These are phyloP conservation scores for Aspergillus tamarii DNA, from an alignment of 2,329 filamentous ascomycete species.

Conservation along the genomic window DNA sequence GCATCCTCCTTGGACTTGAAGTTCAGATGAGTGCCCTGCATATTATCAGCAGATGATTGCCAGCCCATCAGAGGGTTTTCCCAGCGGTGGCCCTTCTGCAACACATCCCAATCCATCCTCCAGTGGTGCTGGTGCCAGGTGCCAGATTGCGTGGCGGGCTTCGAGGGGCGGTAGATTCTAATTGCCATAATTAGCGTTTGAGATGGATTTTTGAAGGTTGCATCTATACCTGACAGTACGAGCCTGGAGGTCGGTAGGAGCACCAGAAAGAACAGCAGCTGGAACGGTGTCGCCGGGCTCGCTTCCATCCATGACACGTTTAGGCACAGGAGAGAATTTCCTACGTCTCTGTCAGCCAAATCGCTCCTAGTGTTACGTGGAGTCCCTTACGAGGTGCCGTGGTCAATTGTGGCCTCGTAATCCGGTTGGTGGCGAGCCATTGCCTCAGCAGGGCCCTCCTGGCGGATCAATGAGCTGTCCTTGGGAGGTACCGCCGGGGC, in stretches of 20 bases:
- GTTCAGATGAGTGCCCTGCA: conserved; percentile 90
- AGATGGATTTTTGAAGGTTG: not conserved
- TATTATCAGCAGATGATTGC: conserved; percentile 92
- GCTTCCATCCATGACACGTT: conserved; percentile 85
- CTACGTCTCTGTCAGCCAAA: conserved; percentile 53
- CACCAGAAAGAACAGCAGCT: conserved; percentile 86
- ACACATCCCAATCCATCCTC: conserved; percentile 98
- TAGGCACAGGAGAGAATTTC: conserved; percentile 87
- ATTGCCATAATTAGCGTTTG: conserved; percentile 17
- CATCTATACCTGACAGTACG: conserved; percentile 80
- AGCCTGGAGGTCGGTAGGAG: conserved; percentile 90
- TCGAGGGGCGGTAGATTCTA: conserved; percentile 89
- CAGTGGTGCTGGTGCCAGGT: conserved; percentile 81
- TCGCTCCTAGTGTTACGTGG: conserved; percentile 7
- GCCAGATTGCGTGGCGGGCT: conserved; percentile 96
- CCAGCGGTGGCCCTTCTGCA: conserved; percentile 92
- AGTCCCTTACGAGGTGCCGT: conserved; percentile 79
- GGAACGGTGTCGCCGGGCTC: conserved; percentile 75
- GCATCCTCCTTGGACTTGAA: conserved; percentile 95
- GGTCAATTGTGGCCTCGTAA: conserved; percentile 79
- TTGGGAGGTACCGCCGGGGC: conserved; percentile 45
- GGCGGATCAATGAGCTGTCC: conserved; percentile 52
- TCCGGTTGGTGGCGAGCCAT: conserved; percentile 72
- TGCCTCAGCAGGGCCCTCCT: conserved; percentile 54
- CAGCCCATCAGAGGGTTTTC: conserved; percentile 98